Evolutionary conservation across 305 asterid species (phyloP).

Genomic region (Solanum aculeatissimum): DNA sequence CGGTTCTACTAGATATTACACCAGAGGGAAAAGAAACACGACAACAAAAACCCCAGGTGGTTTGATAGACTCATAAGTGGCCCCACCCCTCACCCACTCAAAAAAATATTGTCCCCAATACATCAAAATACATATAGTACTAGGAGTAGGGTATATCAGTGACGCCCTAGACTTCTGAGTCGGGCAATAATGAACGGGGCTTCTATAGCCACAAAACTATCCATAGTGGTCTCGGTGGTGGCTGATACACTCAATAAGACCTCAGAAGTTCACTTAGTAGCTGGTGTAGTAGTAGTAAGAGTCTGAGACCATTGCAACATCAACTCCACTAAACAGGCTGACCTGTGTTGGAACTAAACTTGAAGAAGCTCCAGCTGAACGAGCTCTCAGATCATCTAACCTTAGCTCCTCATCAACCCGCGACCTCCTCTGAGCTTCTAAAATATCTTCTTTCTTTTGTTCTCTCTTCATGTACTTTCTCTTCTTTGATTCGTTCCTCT

Average conservation of each 20-base stretch:
- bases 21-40: too few species aligned
- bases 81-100: too few species aligned
- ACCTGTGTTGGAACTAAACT: neutral
- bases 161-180: neutral
- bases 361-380: neutral
- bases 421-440: neutral
- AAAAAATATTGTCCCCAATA: too few species aligned
- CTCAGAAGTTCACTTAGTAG: neutral
- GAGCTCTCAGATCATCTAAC: neutral
- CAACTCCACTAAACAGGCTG: neutral
- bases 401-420: neutral
- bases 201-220: neutral
- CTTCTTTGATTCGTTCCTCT: neutral
- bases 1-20: too few species aligned
- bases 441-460: neutral
- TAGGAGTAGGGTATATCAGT: neutral
- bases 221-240: neutral
- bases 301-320: neutral
- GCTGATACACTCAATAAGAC: neutral
- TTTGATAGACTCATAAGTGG: too few species aligned
- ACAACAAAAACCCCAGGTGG: too few species aligned
- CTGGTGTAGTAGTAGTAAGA: neutral
- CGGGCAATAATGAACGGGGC: neutral
- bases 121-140: neutral
- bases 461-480: neutral